These are phyloP conservation scores for Soucietia sequanensis DNA, from an alignment of 805 yeast species.

Conservation along the genomic window DNA sequence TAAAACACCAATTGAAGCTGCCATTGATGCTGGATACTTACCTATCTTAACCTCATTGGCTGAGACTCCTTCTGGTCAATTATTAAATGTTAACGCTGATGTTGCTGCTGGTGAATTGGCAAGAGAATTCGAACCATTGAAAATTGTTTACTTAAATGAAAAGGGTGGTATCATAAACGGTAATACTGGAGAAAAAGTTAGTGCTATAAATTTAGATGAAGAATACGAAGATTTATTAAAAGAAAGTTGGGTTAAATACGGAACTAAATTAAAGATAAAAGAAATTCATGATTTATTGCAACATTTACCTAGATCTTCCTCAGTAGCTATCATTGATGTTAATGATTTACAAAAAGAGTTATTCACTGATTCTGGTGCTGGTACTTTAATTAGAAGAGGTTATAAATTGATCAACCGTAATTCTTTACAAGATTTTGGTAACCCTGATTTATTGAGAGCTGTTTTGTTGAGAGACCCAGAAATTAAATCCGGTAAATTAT, in stretches of 20 bases:
- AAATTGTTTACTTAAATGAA: conserved; percentile 93
- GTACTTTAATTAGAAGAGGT: conserved; percentile 97
- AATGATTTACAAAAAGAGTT: conserved; percentile 94
- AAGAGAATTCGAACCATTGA: conserved; percentile 93
- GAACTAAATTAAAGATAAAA: conserved; percentile 94
- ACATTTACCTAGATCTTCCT: conserved; percentile 93
- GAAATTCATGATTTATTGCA: conserved; percentile 94
- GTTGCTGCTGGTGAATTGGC: conserved; percentile 99
- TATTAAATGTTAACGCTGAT: conserved; percentile 96
- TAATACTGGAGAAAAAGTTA: conserved; percentile 82
- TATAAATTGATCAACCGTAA: conserved; percentile 77
- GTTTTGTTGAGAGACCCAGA: conserved; percentile 78
- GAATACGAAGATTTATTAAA: conserved; percentile 89
- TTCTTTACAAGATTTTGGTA: conserved; percentile 64
- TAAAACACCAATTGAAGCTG: conserved; percentile 73
- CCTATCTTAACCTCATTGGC: conserved; percentile 97
- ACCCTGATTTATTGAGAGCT: conserved; percentile 72
- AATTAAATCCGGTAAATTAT: conserved; percentile 63
- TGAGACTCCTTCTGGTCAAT: conserved; percentile 95
- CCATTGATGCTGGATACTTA: conserved; percentile 92
- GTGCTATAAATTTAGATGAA: conserved; percentile 91
- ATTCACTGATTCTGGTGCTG: conserved; percentile 99
- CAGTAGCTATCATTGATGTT: conserved; percentile 96
- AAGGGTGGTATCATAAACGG: conserved; percentile 98
- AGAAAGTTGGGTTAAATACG: conserved; percentile 98